Conservation (phyloP, 371 early-diverging fungal genomes). For the Umbelopsis sp. region DNA sequence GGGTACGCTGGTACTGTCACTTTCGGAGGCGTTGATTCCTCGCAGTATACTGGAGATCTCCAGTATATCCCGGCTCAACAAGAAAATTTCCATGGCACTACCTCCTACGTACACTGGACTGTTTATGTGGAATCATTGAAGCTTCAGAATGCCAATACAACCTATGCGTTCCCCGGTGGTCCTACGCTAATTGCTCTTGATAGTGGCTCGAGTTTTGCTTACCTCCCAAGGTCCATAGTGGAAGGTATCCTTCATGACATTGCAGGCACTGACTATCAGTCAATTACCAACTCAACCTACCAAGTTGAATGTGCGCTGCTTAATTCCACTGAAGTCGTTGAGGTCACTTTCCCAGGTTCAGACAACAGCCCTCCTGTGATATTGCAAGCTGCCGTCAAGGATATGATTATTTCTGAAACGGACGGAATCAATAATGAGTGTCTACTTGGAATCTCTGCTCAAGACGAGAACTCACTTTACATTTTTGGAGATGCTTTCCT, state of each 20-base stretch:
- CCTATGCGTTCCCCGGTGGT: background rate
- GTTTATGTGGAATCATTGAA: slow-evolving; percentile 27
- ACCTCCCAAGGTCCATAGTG: slow-evolving; percentile 29
- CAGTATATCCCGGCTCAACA: slow-evolving; percentile 36
- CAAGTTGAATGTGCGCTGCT: background rate
- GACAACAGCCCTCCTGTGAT: background rate
- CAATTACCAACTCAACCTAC: background rate
- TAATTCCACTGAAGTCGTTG: background rate
- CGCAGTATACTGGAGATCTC: slow-evolving; percentile 48
- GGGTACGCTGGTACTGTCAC: slow-evolving; percentile 50
- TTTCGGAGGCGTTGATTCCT: slow-evolving; percentile 57
- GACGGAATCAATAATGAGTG: background rate
- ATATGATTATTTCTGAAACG: background rate
- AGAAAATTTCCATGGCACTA: slow-evolving; percentile 11
- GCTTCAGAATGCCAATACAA: background rate
- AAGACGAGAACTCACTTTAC: background rate
- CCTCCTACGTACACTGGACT: slow-evolving; percentile 39
- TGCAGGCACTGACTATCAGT: background rate
- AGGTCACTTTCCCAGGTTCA: background rate
- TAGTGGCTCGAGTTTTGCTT: slow-evolving; percentile 52
- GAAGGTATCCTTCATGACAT: background rate
- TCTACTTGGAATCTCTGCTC: background rate
- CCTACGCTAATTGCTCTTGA: slow-evolving; percentile 27
- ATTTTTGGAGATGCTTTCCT: background rate
- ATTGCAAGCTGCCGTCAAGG: background rate